Evolutionary conservation across 2,329 filamentous ascomycete species (phyloP), one percentile per base, ranked within the genome.

Genomic region (Herpotrichia juniperi): DNA sequence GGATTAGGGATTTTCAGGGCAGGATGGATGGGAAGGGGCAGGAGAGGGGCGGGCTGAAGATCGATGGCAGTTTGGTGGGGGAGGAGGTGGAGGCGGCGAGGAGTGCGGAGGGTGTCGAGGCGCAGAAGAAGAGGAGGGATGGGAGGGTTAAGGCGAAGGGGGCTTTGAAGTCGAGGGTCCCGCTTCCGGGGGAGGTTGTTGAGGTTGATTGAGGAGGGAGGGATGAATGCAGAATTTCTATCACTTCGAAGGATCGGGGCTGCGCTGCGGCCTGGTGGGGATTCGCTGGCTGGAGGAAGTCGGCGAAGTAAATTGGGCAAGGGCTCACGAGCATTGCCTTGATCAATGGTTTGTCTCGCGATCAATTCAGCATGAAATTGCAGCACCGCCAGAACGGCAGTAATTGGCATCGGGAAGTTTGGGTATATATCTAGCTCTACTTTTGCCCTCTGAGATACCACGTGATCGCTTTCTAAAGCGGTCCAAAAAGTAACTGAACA

Each of bases 21-120:
- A 88, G 87, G 34, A 54, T 58, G 21, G 71, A 69, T 24, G 83
- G 86, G 42, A 90, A 89, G 58, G 85, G 86, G 46, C 85, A 88
- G 61, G 80, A 81, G 46, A 88, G 88, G 54, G 91, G 89, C 10
- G 94, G 93, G 69, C 76, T 96, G 54, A 92, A 88, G 61, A 87
- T 97, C 56, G 89, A 94, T 71, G 93, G 93, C 22, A 96, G 90
- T n/a, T 87, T 96, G 83, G 76, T 96, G 44, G 80, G 82, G 42
- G 83, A 83, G 37, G 83, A 84, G 17, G 87, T 86, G 21, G 91
- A 96, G 74, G 78, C 76, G 59, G 76, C 77, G 49, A 48, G 48
- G 40, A 48, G 40, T 21, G 48, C 55, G 53, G 56, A 53, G 48
- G 77, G 48, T 24, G 46, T 19, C 40, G 42, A 11, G 26, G 48